These are phyloP conservation scores for Penicillium paradoxum DNA, from an alignment of 495 filamentous ascomycete species.

Conservation along the genomic window DNA sequence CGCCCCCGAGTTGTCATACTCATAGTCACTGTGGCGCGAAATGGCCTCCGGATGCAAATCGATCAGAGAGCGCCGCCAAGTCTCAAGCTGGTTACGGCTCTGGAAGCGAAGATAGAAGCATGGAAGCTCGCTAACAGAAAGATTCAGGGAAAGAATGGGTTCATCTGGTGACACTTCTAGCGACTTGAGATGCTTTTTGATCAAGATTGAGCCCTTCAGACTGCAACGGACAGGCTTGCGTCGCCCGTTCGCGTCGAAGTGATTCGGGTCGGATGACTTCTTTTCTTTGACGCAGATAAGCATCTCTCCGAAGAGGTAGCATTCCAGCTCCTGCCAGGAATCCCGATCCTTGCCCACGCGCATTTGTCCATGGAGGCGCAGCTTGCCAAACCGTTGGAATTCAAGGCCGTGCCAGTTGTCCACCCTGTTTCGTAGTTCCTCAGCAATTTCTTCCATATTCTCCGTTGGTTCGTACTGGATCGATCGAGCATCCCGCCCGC, in stretches of 20 bases:
- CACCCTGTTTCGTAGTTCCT: conserved; percentile 76
- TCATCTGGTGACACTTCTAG: conserved; percentile 74
- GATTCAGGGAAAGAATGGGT: conserved; percentile 79
- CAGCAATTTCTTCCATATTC: conserved; percentile 76
- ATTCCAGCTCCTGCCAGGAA: conserved; percentile 98
- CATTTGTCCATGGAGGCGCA: conserved; percentile 86
- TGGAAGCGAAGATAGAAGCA: conserved; percentile 94
- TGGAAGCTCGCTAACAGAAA: conserved; percentile 92
- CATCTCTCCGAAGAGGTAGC: conserved; percentile 97
- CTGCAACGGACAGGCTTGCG: conserved; percentile 72
- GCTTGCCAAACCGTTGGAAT: conserved; percentile 87
- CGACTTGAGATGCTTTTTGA: conserved; percentile 95
- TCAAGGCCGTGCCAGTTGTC: conserved; percentile 99
- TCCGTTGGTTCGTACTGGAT: conserved; percentile 51
- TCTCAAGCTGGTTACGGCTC: conserved; percentile 76
- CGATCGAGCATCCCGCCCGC: conserved; percentile 26
- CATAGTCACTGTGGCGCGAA: conserved; percentile 65
- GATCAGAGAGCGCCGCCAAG: conserved; percentile 84
- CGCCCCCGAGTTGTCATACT: conserved; percentile 70
- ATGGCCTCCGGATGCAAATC: conserved; percentile 70
- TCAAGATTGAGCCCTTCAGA: conserved; percentile 94
- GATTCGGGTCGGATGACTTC: conserved; percentile 59
- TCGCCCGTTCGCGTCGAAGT: conserved; percentile 49
- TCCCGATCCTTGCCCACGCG: conserved; percentile 94
- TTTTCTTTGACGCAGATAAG: conserved; percentile 99